Percentiles rank a stretch among this genome's conserved stretches.
These are phyloP conservation scores for Leccinum boreale DNA, from an alignment of 768 basidiomycete species.

Conservation along the genomic window DNA sequence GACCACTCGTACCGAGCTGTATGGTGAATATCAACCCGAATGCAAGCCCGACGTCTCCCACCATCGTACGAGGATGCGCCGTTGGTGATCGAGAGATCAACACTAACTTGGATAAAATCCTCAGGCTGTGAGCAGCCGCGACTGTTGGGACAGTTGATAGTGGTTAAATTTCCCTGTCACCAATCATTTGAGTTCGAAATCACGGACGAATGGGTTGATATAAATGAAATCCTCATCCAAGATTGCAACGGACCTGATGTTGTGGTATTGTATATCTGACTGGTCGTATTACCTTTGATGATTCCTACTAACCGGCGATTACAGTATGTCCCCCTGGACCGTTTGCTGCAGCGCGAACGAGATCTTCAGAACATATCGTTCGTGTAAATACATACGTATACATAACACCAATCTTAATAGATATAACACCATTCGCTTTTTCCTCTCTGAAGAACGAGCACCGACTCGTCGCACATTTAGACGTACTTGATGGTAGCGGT, in stretches of 20 bases:
- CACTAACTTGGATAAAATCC: background rate
- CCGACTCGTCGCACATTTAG: background rate
- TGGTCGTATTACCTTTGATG: background rate
- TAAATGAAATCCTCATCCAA: background rate
- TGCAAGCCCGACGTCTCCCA: no score
- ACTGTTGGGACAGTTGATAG: background rate
- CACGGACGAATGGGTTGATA: no score
- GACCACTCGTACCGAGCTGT: background rate
- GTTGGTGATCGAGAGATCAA: background rate
- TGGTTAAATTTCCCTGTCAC: no score
- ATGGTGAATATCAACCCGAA: background rate
- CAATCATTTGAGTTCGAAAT: background rate
- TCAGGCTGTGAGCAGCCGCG: background rate
- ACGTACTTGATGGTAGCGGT: constrained; percentile 8
- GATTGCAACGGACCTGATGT: background rate
- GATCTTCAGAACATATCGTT: background rate
- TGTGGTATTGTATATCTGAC: background rate
- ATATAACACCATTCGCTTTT: background rate
- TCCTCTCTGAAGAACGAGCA: background rate
- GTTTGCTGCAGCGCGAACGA: background rate
- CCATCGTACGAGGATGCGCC: background rate
- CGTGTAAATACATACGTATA: background rate
- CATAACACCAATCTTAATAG: background rate
- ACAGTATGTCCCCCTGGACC: background rate
- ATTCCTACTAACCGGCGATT: background rate